Percentiles rank a stretch among this genome's conserved stretches.
Conservation (phyloP, 2,329 filamentous ascomycete genomes). For the Dactylonectria estremocensis region DNA sequence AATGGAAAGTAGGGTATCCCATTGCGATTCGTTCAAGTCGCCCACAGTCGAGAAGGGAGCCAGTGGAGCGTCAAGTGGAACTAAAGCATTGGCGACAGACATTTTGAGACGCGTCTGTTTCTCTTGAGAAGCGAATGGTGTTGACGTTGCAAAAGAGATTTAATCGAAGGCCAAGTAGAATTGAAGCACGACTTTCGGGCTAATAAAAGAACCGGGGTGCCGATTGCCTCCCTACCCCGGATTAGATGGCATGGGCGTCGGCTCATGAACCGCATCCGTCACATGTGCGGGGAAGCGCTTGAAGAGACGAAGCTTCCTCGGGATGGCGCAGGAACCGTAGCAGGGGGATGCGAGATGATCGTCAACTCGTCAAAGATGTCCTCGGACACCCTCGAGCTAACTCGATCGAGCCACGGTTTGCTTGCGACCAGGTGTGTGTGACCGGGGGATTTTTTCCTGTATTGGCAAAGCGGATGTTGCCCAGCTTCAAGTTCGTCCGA, state of each 20-base stretch:
- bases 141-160: not conserved
- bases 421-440: not conserved
- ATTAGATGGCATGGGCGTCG: not conserved
- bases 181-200: not conserved
- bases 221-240: not conserved
- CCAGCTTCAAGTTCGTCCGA: not conserved
- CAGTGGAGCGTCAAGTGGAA: slow-evolving; percentile 10
- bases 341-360: not conserved
- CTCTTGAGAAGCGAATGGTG: too few species aligned
- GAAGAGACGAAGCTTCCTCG: not conserved
- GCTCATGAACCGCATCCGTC: not conserved
- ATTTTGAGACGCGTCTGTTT: not conserved
- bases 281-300: slow-evolving; percentile 8
- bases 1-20: slow-evolving; percentile 15
- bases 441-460: not conserved
- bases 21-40: slow-evolving; percentile 8
- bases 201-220: not conserved
- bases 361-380: not conserved
- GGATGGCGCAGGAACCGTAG: slow-evolving; percentile 1
- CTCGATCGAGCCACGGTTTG: not conserved
- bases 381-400: not conserved
- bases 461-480: not conserved
- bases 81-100: not conserved
- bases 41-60: not conserved
- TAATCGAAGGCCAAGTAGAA: not conserved